Conservation (phyloP, 352 stramenopile genomes). For the Aphanomyces stellatus region DNA sequence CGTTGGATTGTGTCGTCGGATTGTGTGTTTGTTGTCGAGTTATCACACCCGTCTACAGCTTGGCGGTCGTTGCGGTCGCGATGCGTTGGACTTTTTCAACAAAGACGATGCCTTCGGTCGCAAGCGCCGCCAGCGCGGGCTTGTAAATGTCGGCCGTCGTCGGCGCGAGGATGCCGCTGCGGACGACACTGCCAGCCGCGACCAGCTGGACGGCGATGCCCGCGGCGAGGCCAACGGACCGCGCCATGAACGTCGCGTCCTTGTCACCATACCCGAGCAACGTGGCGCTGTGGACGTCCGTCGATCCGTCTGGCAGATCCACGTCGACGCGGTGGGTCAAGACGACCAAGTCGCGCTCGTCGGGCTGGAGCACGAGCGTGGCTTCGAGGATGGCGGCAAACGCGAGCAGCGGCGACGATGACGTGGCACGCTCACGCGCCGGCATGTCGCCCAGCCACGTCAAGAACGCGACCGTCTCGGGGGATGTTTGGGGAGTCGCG, state of each 20-base stretch:
- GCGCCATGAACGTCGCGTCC: constrained; percentile 70
- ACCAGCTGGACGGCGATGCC: constrained; percentile 72
- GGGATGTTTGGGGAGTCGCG: constrained; percentile 23
- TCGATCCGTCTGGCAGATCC: constrained; percentile 30
- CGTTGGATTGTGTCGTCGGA: too few species aligned
- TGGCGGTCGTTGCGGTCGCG: not conserved
- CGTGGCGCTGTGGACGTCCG: constrained; percentile 40
- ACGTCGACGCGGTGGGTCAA: constrained; percentile 42
- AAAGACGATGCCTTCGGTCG: constrained; percentile 40
- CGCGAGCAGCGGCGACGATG: constrained; percentile 29
- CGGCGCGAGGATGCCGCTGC: constrained; percentile 46
- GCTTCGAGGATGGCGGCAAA: constrained; percentile 47
- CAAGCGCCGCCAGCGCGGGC: constrained; percentile 33
- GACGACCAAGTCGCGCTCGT: constrained; percentile 73
- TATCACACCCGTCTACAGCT: too few species aligned
- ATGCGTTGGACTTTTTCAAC: not conserved
- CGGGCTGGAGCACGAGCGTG: constrained; percentile 42
- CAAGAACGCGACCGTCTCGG: constrained; percentile 26
- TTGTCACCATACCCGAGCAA: constrained; percentile 39
- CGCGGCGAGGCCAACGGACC: constrained; percentile 77
- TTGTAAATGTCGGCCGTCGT: constrained; percentile 48
- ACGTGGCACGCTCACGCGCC: constrained; percentile 13
- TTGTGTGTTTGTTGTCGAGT: too few species aligned
- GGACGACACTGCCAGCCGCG: constrained; percentile 36
- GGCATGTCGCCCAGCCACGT: constrained; percentile 31